Base-by-base conservation (phyloP, 768 basidiomycete species). In the Boletus pseudo-olivaceus region DNA sequence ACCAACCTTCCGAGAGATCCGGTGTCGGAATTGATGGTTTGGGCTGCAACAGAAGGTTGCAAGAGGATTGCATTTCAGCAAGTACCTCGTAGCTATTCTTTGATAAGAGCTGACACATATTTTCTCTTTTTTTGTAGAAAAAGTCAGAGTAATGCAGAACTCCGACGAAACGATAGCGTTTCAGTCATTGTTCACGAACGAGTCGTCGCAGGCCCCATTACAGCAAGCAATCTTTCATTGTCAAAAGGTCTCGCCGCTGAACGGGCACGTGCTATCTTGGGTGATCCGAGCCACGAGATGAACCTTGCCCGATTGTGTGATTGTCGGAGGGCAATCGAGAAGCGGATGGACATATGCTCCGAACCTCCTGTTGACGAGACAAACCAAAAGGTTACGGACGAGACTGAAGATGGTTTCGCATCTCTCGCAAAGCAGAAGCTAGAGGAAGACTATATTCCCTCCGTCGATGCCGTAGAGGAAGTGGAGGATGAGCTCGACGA, bases 191-290 rank as follows among this genome's bases (percentile, higher is more conserved):
- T 87, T 17, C 90, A 91, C 59, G 84, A 75, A 12, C 62, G 63
- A 7, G 68, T 74, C 7, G 69, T 90, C 30, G 78, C 74, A 2
- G 86, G 85, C 0, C 88, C 89, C 3, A 74, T 90, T 32, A 71
- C 81, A 11, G 82, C 82, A 10, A 60, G 73, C 7, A 88, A 82
- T 56, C 68, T 76, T 34, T 75, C 76, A 1, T 73, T 88, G n/a
- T 84, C 87, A 4, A 88, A 84, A 62, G 84, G 83, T 29, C 76
- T 84, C 42, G 87, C 83, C 2, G 78, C 88, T 2, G 85, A 88
- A 65, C 72, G 77, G 26, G 86, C 87, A 0, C 68, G 82, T 38
- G 63, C 71, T n/a, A 67, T 81, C 30, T 72, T 90, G 53, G 73
- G 71, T 51, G 80, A 85, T 54, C 54, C 72, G 2, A 62, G 60